Evolutionary conservation across 257 asterid genomes (phyloP).

Genomic region (Primulina tabacum): DNA sequence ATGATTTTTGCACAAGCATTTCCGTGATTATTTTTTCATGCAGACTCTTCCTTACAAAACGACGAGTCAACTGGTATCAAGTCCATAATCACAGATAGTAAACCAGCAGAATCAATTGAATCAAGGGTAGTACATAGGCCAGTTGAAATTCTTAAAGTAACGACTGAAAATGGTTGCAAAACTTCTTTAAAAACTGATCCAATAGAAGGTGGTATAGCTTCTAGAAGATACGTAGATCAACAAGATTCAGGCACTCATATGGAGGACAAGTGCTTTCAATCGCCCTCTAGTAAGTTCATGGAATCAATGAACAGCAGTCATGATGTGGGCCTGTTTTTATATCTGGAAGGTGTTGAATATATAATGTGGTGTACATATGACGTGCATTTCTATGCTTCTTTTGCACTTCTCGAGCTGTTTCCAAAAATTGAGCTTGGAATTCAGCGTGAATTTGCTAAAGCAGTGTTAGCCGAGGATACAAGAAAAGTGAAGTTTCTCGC

Average conservation of each 20-base stretch:
- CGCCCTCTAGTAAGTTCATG: slow-evolving; percentile 33
- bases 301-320: slow-evolving; percentile 36
- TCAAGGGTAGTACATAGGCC: slow-evolving; percentile 33
- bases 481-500: slow-evolving; percentile 82
- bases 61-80: slow-evolving; percentile 43
- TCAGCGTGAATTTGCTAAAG: slow-evolving; percentile 89
- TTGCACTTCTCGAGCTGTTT: slow-evolving; percentile 91
- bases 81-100: slow-evolving; percentile 29
- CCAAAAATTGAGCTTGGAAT: slow-evolving; percentile 94
- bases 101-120: slow-evolving; percentile 39
- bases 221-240: slow-evolving; percentile 26
- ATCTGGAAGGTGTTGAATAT: slow-evolving; percentile 93
- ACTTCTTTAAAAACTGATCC: slow-evolving; percentile 26
- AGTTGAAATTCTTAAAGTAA: slow-evolving; percentile 24
- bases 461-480: slow-evolving; percentile 76
- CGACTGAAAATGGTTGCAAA: slow-evolving; percentile 28
- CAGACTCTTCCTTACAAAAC: slow-evolving; percentile 62
- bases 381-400: slow-evolving; percentile 96
- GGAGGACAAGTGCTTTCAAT: slow-evolving; percentile 31
- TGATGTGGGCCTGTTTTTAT: slow-evolving; percentile 89
- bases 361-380: slow-evolving; percentile 99
- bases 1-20: background rate
- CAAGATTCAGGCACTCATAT: slow-evolving; percentile 31
- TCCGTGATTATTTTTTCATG: slow-evolving; percentile 11
- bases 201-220: slow-evolving; percentile 17